Base-by-base conservation (phyloP, 805 yeast genomes). In the Middelhovenomyces tepae region DNA sequence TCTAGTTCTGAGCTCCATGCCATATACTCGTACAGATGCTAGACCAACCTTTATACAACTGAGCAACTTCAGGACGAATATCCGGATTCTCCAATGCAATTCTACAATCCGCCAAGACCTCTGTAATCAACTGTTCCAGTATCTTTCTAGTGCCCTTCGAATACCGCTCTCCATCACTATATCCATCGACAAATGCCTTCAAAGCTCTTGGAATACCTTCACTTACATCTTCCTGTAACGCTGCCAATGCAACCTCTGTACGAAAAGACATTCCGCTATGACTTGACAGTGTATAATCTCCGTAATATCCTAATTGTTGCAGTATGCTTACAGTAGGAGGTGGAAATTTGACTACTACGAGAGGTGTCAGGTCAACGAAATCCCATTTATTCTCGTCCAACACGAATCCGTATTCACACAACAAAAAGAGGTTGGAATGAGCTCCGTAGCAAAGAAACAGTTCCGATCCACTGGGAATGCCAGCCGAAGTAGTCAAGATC, bases 371-470 rank as follows among this genome's bases (percentile, higher is more conserved):
- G 49, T 87, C 93, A 2, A 86, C 51, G 41, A 61, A 75, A 45
- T 84, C 77, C 85, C 87, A 81, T 14, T 53, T 57, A 50, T 85
- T 84, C 1, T 53, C 48, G 0, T 53, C 50, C 1, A 81, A 54
- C 22, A 67, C 64, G 60, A 89, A 89, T 1, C 96, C 97, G 50
- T 89, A 89, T 54, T 89, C 97, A 47, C 81, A 75, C 7, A 85
- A 59, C 21, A 89, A 57, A 43, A 83, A 83, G 31, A 75, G 85
- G 52, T 89, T 86, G 7, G 81, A 74, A 54, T 89, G 96, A 1
- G 95, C 76, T 1, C 97, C 97, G 52, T 89, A 89, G 32, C 78
- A 72, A 43, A 89, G 66, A 45, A 62, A 73, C 2, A 89, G 44
- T 51, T 87, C 93, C 10, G 75, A 75, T 9, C 57, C 62, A 4